Percentiles rank a stretch among this genome's conserved stretches.
These are phyloP conservation scores for Aspergillus carbonarius DNA, from an alignment of 2,329 filamentous ascomycete species.

Conservation along the genomic window DNA sequence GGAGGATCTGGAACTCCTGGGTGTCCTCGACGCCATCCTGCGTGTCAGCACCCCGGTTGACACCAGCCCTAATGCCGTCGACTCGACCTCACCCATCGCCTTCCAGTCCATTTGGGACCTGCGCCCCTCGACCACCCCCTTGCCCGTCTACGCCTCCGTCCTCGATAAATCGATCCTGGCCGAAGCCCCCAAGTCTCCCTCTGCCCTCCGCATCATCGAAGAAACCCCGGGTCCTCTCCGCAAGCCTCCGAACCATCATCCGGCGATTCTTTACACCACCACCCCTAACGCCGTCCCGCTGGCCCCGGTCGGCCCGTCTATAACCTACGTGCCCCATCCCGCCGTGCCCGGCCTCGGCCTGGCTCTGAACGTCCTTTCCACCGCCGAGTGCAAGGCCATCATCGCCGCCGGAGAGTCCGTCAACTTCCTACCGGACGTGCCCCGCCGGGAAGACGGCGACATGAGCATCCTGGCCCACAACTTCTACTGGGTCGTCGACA, in stretches of 20 bases:
- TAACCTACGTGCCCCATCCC: constrained; percentile 61
- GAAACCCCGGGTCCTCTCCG: constrained; percentile 59
- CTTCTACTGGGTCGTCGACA: constrained; percentile 70
- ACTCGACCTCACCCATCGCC: constrained; percentile 52
- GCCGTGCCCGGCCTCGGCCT: constrained; percentile 62
- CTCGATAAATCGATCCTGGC: constrained; percentile 57
- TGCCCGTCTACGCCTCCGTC: constrained; percentile 58
- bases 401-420: constrained; percentile 66
- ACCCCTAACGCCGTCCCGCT: constrained; percentile 58
- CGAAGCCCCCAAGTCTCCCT: constrained; percentile 25
- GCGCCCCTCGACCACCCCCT: constrained; percentile 43
- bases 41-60: constrained; percentile 64
- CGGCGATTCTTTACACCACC: constrained; percentile 64
- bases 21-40: constrained; percentile 63
- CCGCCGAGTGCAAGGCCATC: constrained; percentile 63
- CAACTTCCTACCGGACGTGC: constrained; percentile 66
- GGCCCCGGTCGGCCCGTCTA: constrained; percentile 44
- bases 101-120: constrained; percentile 64
- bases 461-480: constrained; percentile 68
- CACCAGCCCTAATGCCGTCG: constrained; percentile 25
- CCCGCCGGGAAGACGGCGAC: constrained; percentile 64
- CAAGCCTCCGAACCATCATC: constrained; percentile 68
- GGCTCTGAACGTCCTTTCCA: constrained; percentile 59
- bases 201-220: constrained; percentile 59
- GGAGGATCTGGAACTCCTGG: constrained; percentile 57